Evolutionary conservation across 257 asterid genomes (phyloP).

Genomic region (Asclepias syriaca): DNA sequence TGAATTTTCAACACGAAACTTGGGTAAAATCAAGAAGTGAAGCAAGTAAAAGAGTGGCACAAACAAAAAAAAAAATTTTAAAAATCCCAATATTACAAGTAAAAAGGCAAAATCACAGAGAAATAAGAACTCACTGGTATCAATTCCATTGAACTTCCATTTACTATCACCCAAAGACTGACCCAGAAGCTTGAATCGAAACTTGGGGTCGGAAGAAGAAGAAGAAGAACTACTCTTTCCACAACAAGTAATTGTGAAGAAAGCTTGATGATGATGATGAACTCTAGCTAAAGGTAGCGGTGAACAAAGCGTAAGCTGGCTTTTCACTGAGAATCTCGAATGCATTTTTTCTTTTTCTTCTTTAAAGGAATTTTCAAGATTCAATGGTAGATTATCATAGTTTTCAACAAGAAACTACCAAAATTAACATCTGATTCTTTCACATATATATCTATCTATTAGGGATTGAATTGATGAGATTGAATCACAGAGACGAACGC

Average conservation of each 20-base stretch:
- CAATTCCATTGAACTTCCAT: slow-evolving; percentile 69
- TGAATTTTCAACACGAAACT: background rate
- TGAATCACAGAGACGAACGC: no score
- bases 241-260: slow-evolving; percentile 46
- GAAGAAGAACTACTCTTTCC: slow-evolving; percentile 44
- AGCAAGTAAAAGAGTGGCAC: background rate
- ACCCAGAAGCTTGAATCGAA: slow-evolving; percentile 52
- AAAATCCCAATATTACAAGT: background rate
- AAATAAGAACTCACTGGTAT: slow-evolving; percentile 45
- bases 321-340: slow-evolving; percentile 34
- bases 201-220: slow-evolving; percentile 40
- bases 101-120: background rate
- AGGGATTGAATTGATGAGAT: background rate
- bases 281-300: slow-evolving; percentile 24
- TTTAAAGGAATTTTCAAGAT: slow-evolving; percentile 1
- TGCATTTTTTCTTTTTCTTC: slow-evolving; percentile 30
- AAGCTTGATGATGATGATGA: slow-evolving; percentile 25
- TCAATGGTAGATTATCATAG: background rate
- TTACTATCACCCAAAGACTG: slow-evolving; percentile 49
- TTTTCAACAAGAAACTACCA: background rate
- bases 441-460: no score
- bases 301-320: slow-evolving; percentile 25
- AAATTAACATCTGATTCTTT: background rate
- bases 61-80: background rate
- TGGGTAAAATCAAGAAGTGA: background rate